These are phyloP conservation scores for Penicillium daleae DNA, from an alignment of 495 filamentous ascomycete species.

Conservation along the genomic window DNA sequence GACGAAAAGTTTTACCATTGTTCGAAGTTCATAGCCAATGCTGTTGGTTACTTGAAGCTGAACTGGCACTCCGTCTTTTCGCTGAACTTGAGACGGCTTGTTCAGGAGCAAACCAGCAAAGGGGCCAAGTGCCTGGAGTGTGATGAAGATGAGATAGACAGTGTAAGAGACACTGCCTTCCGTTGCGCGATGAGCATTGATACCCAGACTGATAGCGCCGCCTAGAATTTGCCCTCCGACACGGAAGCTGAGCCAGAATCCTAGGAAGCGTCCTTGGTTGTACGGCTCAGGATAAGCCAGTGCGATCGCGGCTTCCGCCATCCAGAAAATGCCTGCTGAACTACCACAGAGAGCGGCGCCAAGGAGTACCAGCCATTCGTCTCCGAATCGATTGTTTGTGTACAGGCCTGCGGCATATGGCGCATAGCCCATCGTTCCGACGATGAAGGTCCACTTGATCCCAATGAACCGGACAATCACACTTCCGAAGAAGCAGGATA, in stretches of 20 bases:
- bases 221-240: conserved; percentile 66
- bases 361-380: conserved; percentile 64
- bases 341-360: conserved; percentile 68
- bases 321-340: conserved; percentile 70
- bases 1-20: conserved; percentile 53
- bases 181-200: conserved; percentile 56
- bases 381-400: conserved; percentile 66
- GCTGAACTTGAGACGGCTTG: conserved; percentile 55
- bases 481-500: conserved; percentile 61
- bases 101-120: conserved; percentile 59
- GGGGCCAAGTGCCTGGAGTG: conserved; percentile 60
- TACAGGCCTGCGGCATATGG: conserved; percentile 69
- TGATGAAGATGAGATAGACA: conserved; percentile 64
- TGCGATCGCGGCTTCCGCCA: conserved; percentile 66
- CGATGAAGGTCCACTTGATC: conserved; percentile 65
- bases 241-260: conserved; percentile 65
- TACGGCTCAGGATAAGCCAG: conserved; percentile 66
- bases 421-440: conserved; percentile 68
- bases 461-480: conserved; percentile 60
- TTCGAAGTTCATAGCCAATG: conserved; percentile 54
- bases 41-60: conserved; percentile 51
- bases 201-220: conserved; percentile 63
- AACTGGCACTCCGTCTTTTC: conserved; percentile 58
- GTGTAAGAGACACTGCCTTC: conserved; percentile 65
- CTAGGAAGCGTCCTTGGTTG: conserved; percentile 62